Evolutionary conservation across 2,329 filamentous ascomycete species (phyloP), one percentile per base, ranked within the genome.

Genomic region (Fonsecaea erecta): DNA sequence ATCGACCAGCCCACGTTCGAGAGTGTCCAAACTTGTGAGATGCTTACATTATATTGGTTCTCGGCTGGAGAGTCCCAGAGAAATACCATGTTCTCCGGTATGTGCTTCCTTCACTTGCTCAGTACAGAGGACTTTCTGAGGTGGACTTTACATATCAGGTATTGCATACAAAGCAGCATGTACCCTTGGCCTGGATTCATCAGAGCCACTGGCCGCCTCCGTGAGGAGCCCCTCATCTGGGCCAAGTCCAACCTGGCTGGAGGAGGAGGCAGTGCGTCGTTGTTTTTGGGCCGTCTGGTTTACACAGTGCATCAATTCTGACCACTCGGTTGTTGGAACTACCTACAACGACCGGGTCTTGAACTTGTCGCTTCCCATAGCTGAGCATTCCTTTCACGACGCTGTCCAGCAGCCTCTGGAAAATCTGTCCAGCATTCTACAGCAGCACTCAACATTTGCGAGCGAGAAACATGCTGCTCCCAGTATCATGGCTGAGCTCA

Each of bases 281-380:
- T 65, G 62, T 37, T 65, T 65, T 54, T 65, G 62, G 62, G 62
- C 62, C 9, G 62, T 65, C 12, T 65, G 62, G 62, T 65, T 65
- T 52, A 65, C 62, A 11, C 56, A 61, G 24, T 65, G 62, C 40
- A 61, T 65, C 37, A 65, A 61, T 30, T 52, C 62, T 24, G 62
- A 65, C 28, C 62, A 65, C 34, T 34, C 30, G 21, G 32, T 56
- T 5, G 52, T 48, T 14, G 57, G 62, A n/a, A 30, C 40, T 9
- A 37, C 34, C 21, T 60, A 61, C 26, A 61, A 37, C 52, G 62
- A 61, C 26, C 46, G 57, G 24, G 40, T 65, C 8, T 34, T 65
- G 52, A 56, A 61, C 18, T 30, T 65, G 18, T 52, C 62, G 21
- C 62, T 65, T 37, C 62, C 62, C 18, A 65, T 65, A 9, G 48